Evolutionary conservation across 2,329 filamentous ascomycete genomes (phyloP), one percentile per base, ranked within the genome.

Genomic region (Xylaria digitata): DNA sequence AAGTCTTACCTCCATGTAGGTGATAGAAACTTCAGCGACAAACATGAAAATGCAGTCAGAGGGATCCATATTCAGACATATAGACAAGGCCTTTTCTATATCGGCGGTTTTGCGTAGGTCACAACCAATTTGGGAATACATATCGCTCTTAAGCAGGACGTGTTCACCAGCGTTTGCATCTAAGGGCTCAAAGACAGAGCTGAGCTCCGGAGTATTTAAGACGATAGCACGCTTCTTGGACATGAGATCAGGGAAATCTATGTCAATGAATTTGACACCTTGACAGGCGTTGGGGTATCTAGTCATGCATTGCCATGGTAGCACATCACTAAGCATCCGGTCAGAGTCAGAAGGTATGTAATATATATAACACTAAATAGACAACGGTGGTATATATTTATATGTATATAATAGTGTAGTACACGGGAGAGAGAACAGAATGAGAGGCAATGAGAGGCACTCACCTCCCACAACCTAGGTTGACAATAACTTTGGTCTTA

Each of bases 381-480:
- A 9, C 40, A 43, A 19, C 9, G 34, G 32, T 9, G 46, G 37
- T 40, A 15, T 13, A 15, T 13, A 40, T 26, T 2, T 26, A 26
- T 26, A 26, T 26, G 26, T 26, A 26, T 26, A 26, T 26, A 26
- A 26, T 26, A 26, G 26, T 26, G 5, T 15, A 40, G 9, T 15
- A 45, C 53, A 60, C 30, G 46, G 59, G 50, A 67, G 30, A 65
- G 43, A 40, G 26, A 57, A 30, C 26, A 30, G 21, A 65, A 48
- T 19, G 30, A 30, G 55, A 60, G 30, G 37, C 11, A 40, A 63
- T 37, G 64, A 63, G 42, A 61, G 61, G 32, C 37, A 57, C 91
- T 87, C 80, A 95, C 93, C 93, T 96, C 78, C 94, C 94, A 82
- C 93, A 96, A 26, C 94, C 94, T 42, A 97, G 81, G 75, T 97